phyloP scores from a whole-genome alignment of 768 basidiomycete genomes.

The Rhodotorula toruloides region DNA sequence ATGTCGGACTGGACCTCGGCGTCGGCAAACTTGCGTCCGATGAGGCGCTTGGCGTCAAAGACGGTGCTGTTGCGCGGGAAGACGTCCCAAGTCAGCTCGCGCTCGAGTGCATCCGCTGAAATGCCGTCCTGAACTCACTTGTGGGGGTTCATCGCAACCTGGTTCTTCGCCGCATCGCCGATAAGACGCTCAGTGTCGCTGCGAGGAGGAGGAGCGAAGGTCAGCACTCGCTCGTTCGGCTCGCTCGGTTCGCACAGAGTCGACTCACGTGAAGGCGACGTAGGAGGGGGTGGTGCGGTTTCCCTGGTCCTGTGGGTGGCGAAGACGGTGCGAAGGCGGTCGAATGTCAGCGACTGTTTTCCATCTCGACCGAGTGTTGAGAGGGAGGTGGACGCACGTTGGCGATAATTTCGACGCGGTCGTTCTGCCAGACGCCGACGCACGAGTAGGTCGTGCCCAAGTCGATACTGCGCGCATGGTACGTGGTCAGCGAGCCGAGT shows the following conservation, averaged over 20 bases:
- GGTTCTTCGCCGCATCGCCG: conserved; percentile 98
- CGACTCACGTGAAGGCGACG: conserved; percentile 49
- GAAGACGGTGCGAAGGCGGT: background rate
- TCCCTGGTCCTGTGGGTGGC: conserved; percentile 46
- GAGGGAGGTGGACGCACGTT: conserved; percentile 40
- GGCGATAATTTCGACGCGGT: conserved; percentile 50
- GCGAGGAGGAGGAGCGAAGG: background rate
- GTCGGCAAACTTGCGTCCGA: conserved; percentile 80
- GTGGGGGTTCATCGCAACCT: conserved; percentile 95
- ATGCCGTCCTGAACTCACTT: conserved; percentile 65
- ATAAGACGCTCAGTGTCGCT: conserved; percentile 78
- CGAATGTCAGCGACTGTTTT: background rate
- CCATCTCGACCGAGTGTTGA: too few relatives aligned
- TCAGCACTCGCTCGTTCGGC: background rate
- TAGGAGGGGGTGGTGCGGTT: conserved; percentile 53
- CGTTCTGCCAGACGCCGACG: conserved; percentile 50
- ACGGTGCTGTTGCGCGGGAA: conserved; percentile 56
- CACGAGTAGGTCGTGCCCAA: conserved; percentile 51
- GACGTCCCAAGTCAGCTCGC: background rate
- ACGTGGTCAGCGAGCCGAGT: background rate
- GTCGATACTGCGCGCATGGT: conserved; percentile 23
- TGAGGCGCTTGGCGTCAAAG: conserved; percentile 97
- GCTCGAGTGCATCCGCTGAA: background rate
- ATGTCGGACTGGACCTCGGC: conserved; percentile 52
- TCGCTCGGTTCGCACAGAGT: background rate